phyloP scores from a whole-genome alignment of 768 basidiomycete species.

The Collybia sordida region DNA sequence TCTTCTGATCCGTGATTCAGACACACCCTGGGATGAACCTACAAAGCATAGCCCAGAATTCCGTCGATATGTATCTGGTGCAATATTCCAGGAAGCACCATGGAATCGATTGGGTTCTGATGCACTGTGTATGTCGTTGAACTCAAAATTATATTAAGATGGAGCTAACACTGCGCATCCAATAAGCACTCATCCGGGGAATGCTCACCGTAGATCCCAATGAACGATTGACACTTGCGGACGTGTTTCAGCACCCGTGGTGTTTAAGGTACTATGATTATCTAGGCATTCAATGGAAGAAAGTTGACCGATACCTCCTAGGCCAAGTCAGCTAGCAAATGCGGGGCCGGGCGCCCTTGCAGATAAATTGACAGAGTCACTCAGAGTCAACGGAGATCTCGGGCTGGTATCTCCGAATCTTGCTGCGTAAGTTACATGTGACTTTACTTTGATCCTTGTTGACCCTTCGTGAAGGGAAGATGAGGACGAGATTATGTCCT shows the following conservation, averaged over 20 bases:
- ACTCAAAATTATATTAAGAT: no score
- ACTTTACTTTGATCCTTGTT: background rate
- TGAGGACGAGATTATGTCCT: slow-evolving; percentile 59
- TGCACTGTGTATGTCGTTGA: slow-evolving; percentile 56
- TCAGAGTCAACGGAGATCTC: slow-evolving; percentile 75
- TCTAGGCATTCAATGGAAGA: background rate
- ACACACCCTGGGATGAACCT: slow-evolving; percentile 98
- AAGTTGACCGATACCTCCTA: slow-evolving; percentile 21
- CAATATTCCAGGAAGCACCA: slow-evolving; percentile 72
- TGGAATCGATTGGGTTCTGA: slow-evolving; percentile 68
- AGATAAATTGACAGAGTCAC: slow-evolving; percentile 63
- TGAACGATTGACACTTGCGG: slow-evolving; percentile 61
- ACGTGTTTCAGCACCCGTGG: slow-evolving; percentile 65
- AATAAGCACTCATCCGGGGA: slow-evolving; percentile 71
- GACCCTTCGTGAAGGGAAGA: slow-evolving; percentile 27
- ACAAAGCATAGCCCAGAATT: slow-evolving; percentile 80
- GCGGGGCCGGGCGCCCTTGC: slow-evolving; percentile 56
- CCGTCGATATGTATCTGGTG: slow-evolving; percentile 67
- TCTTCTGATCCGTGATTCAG: slow-evolving; percentile 34
- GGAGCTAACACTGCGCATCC: background rate
- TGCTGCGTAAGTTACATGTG: slow-evolving; percentile 16
- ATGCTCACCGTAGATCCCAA: slow-evolving; percentile 73
- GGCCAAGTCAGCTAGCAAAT: slow-evolving; percentile 69
- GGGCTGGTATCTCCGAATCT: slow-evolving; percentile 63
- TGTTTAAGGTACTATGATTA: slow-evolving; percentile 49